Percentiles rank a stretch among this genome's conserved stretches.
Conservation (phyloP, 2,329 filamentous ascomycete genomes). For the Clathrospora elynae region DNA sequence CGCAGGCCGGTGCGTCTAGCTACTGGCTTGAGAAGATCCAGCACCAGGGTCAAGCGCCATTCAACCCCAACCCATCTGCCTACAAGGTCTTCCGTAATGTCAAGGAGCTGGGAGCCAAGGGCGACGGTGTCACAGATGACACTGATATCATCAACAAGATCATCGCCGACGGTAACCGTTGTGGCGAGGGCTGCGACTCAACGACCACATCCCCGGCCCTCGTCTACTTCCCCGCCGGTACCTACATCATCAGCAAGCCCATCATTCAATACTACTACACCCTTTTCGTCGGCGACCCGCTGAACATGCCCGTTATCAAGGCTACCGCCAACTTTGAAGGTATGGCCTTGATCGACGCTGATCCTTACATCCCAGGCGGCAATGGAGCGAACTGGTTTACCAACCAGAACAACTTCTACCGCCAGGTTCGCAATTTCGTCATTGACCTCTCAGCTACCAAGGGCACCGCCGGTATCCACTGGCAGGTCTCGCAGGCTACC, state of each 20-base stretch:
- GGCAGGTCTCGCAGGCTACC: slow-evolving; percentile 70
- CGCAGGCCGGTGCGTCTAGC: slow-evolving; percentile 35
- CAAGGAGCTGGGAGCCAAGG: slow-evolving; percentile 52
- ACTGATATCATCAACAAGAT: slow-evolving; percentile 86
- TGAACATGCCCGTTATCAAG: slow-evolving; percentile 74
- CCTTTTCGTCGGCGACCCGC: slow-evolving; percentile 83
- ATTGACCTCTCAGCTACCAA: slow-evolving; percentile 54
- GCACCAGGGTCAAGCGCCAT: slow-evolving; percentile 71
- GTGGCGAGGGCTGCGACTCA: slow-evolving; percentile 80
- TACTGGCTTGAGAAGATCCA: slow-evolving; percentile 77
- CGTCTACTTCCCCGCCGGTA: slow-evolving; percentile 90
- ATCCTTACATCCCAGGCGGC: slow-evolving; percentile 77
- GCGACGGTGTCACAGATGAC: slow-evolving; percentile 75
- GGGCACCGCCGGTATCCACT: slow-evolving; percentile 62
- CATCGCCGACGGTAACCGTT: slow-evolving; percentile 77
- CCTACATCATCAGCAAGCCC: slow-evolving; percentile 78
- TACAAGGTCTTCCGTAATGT: slow-evolving; percentile 67
- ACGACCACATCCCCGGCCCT: slow-evolving; percentile 82
- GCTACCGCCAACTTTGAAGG: slow-evolving; percentile 67
- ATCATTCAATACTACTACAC: slow-evolving; percentile 91
- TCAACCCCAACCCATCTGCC: slow-evolving; percentile 56
- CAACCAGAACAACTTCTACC: slow-evolving; percentile 62
- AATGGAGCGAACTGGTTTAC: slow-evolving; percentile 56
- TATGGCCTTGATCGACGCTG: slow-evolving; percentile 86
- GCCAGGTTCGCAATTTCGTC: slow-evolving; percentile 60